phyloP scores from a whole-genome alignment of 1,284 basidiomycete species.

The Schizophyllum commune region DNA sequence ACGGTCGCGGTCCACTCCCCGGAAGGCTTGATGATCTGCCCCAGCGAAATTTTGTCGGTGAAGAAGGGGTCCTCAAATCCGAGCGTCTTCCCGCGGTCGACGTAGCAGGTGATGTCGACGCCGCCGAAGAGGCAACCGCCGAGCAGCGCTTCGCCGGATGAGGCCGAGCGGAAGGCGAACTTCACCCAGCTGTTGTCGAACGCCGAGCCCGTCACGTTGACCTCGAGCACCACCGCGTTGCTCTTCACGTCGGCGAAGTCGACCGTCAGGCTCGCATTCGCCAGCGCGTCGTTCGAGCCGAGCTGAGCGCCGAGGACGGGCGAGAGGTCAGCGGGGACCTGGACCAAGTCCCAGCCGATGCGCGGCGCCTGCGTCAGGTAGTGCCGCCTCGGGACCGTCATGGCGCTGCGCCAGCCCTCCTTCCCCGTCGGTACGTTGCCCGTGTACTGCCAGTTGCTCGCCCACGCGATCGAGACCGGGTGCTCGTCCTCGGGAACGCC shows the following conservation, averaged over 20 bases:
- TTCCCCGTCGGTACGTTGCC: constrained; percentile 23
- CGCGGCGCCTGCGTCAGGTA: not conserved
- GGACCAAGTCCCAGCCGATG: not conserved
- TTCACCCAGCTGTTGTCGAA: not conserved
- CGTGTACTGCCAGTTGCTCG: constrained; percentile 32
- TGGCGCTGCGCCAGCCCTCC: constrained; percentile 21
- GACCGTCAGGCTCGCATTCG: not conserved
- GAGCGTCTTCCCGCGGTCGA: constrained; percentile 1
- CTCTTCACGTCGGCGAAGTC: not conserved
- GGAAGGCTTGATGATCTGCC: not conserved
- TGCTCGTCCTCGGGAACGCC: constrained; percentile 17
- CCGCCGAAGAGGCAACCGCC: not conserved
- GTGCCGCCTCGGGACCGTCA: constrained; percentile 17
- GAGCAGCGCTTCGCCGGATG: not conserved
- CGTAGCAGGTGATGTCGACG: not conserved
- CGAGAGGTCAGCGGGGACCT: not conserved
- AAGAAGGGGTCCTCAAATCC: not conserved
- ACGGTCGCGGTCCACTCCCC: not conserved
- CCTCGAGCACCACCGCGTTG: constrained; percentile 1
- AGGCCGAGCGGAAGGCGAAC: not conserved
- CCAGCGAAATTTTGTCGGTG: not conserved
- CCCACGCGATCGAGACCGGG: constrained; percentile 26
- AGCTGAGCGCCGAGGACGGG: not conserved
- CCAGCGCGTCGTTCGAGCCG: not conserved
- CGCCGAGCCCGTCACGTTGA: not conserved